These are phyloP conservation scores for Micromonas pusilla DNA, from an alignment of 139 green algal species.

Conservation along the genomic window DNA sequence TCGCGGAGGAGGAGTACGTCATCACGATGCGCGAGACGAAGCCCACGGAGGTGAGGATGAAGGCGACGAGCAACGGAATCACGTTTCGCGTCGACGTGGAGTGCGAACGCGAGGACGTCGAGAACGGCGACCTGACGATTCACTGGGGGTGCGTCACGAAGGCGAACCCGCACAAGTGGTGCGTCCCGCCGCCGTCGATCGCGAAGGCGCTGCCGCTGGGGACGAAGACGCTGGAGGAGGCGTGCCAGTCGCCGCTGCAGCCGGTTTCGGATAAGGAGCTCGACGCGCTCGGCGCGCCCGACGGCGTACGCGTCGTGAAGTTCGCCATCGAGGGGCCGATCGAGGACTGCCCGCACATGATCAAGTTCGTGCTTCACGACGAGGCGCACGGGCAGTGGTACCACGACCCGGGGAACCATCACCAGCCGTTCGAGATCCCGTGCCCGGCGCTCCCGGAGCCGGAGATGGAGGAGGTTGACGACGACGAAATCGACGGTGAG, in stretches of 20 bases:
- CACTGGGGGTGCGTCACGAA: neutral
- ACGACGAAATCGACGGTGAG: neutral
- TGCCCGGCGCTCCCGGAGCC: neutral
- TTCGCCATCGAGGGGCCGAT: neutral
- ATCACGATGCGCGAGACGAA: neutral
- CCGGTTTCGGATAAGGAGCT: neutral
- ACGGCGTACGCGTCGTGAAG: neutral
- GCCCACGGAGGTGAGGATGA: neutral
- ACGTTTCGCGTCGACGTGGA: neutral
- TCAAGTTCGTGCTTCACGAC: slow-evolving; percentile 21
- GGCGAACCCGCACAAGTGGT: neutral
- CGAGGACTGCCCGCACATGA: neutral
- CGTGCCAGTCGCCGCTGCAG: slow-evolving; percentile 5
- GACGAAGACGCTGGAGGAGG: neutral
- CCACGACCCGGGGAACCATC: neutral
- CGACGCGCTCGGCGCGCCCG: neutral
- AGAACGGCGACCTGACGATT: neutral
- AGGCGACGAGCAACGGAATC: slow-evolving; percentile 1
- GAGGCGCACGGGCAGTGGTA: slow-evolving; percentile 7
- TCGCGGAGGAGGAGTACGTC: neutral
- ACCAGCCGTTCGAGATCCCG: neutral
- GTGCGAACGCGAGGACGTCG: neutral
- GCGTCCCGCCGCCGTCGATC: too few species aligned
- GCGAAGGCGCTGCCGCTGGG: too few species aligned
- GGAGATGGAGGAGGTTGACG: neutral